Conservation (phyloP, 306 rosid genomes). For the Urtica urens region DNA sequence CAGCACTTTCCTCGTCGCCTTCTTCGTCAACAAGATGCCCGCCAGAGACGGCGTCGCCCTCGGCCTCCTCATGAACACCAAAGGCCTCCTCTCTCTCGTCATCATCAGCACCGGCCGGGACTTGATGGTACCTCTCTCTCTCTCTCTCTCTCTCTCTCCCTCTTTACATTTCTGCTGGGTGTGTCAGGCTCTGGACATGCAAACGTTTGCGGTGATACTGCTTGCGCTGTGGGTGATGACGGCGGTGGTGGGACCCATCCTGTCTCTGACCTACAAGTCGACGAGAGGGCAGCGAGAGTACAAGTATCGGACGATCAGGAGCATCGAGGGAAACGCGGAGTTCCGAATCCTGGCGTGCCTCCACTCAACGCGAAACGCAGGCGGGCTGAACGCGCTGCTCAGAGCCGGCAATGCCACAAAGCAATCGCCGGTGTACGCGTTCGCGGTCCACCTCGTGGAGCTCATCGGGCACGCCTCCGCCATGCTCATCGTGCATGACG, state of each 20-base stretch:
- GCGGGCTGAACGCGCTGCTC: conserved; percentile 26
- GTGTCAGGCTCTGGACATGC: conserved; percentile 24
- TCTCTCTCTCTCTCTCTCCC: neutral
- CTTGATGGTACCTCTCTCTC: conserved; percentile 8
- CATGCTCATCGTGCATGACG: conserved; percentile 36
- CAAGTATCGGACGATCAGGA: conserved; percentile 24
- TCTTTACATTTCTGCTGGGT: neutral
- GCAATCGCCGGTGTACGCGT: conserved; percentile 22
- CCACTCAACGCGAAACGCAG: conserved; percentile 21
- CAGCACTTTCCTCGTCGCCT: conserved; percentile 20
- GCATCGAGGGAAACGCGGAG: conserved; percentile 19
- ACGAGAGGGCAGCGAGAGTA: neutral
- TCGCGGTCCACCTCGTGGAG: conserved; percentile 35
- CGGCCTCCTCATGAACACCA: conserved; percentile 35
- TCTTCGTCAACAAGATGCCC: conserved; percentile 19
- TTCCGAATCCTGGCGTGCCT: conserved; percentile 31
- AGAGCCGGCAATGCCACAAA: conserved; percentile 25
- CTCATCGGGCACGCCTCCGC: conserved; percentile 26
- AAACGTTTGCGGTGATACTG: conserved; percentile 18
- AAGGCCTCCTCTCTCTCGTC: conserved; percentile 25
- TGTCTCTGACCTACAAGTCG: conserved; percentile 16
- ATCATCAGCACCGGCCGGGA: conserved; percentile 19
- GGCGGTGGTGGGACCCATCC: conserved; percentile 22
- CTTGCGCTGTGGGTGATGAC: conserved; percentile 21
- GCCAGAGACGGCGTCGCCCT: conserved; percentile 22